Percentiles rank a stretch among this genome's conserved stretches.
Conservation (phyloP, 2,329 filamentous ascomycete species). For the Exophiala spinifera region DNA sequence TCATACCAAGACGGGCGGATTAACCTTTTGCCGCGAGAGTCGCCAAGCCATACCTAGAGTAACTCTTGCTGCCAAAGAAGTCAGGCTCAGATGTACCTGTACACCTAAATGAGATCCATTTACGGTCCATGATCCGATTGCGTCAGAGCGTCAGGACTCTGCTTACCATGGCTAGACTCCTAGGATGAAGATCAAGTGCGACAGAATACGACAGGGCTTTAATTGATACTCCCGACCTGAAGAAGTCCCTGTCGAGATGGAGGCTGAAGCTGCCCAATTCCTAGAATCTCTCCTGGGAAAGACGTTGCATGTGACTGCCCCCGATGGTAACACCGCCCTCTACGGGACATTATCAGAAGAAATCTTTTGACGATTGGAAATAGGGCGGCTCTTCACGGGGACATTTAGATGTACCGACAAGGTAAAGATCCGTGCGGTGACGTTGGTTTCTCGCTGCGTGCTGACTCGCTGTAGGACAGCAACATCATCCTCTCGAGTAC, state of each 20-base stretch:
- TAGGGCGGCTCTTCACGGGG: slow-evolving; percentile 81
- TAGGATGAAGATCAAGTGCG: too few species aligned
- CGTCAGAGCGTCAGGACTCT: too few species aligned
- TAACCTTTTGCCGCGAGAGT: background rate
- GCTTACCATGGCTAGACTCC: too few species aligned
- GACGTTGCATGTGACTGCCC: slow-evolving; percentile 27
- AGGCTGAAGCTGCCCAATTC: slow-evolving; percentile 26
- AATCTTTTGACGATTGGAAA: background rate
- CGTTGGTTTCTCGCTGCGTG: background rate
- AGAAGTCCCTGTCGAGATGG: slow-evolving; percentile 11
- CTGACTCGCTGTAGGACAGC: slow-evolving; percentile 58
- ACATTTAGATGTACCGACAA: slow-evolving; percentile 93
- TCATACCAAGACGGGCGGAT: background rate
- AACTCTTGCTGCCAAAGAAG: too few species aligned
- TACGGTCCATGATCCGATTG: too few species aligned
- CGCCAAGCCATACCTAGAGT: background rate
- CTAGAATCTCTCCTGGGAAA: slow-evolving; percentile 28
- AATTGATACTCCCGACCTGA: too few species aligned
- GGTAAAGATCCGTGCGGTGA: slow-evolving; percentile 48
- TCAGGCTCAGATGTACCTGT: background rate
- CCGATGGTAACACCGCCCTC: slow-evolving; percentile 15
- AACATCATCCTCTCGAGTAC: slow-evolving; percentile 85
- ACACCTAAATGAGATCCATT: too few species aligned
- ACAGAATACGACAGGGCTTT: too few species aligned
- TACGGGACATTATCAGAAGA: too few species aligned